Percentiles rank a stretch among this genome's conserved stretches.
phyloP scores from a whole-genome alignment of 129 eudicot species.

The Chrysanthemum lavandulifolium region DNA sequence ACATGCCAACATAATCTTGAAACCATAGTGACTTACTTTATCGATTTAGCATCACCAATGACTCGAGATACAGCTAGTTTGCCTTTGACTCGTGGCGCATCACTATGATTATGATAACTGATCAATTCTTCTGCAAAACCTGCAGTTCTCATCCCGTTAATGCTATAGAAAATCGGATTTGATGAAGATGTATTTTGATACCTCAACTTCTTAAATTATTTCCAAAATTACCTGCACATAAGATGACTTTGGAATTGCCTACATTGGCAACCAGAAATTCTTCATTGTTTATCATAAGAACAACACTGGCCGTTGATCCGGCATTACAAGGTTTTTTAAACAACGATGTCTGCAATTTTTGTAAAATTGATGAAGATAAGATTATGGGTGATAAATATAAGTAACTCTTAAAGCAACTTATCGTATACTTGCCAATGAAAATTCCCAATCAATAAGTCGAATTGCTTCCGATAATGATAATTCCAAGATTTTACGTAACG shows the following conservation, averaged over 20 bases:
- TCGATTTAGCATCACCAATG: constrained; percentile 59
- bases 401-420: neutral
- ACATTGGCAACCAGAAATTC: constrained; percentile 46
- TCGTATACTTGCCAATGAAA: constrained; percentile 35
- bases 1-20: neutral
- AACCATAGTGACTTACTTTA: constrained; percentile 34
- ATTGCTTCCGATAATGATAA: constrained; percentile 50
- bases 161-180: neutral
- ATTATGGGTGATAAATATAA: neutral
- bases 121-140: constrained; percentile 52
- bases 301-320: constrained; percentile 65
- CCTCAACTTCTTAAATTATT: neutral
- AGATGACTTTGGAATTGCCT: constrained; percentile 70
- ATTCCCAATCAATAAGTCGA: constrained; percentile 54
- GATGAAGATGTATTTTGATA: too few relatives aligned
- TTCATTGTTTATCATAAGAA: constrained; percentile 45
- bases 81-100: constrained; percentile 73
- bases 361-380: neutral
- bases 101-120: constrained; percentile 57
- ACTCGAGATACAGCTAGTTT: constrained; percentile 60
- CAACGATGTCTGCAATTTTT: constrained; percentile 47
- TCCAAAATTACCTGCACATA: constrained; percentile 41
- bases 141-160: constrained; percentile 3
- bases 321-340: constrained; percentile 33
- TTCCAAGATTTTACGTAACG: constrained; percentile 41